Percentiles rank a stretch among this genome's conserved stretches.
Conservation (phyloP, 257 asterid genomes). For the Capsicum rhomboideum region DNA sequence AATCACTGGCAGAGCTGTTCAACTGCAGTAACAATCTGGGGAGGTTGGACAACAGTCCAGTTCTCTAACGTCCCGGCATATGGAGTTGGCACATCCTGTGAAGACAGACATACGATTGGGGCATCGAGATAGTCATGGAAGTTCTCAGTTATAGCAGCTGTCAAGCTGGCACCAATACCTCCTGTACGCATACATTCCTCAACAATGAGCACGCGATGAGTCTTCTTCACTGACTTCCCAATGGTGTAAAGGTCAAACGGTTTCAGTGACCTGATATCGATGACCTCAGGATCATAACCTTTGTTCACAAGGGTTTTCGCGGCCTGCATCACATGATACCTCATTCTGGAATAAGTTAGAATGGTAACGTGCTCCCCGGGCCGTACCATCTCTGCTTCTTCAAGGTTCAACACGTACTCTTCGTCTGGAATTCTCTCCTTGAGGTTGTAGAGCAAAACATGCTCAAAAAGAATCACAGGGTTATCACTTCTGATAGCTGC, state of each 20-base stretch:
- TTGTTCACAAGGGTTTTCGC: conserved; percentile 67
- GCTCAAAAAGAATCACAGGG: conserved; percentile 78
- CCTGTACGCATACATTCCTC: conserved; percentile 96
- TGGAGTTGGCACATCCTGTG: conserved; percentile 88
- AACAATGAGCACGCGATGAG: conserved; percentile 67
- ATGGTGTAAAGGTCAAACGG: conserved; percentile 72
- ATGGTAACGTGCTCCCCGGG: conserved; percentile 74
- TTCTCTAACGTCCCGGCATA: conserved; percentile 72
- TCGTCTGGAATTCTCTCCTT: conserved; percentile 82
- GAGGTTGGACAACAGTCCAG: conserved; percentile 79
- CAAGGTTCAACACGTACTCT: conserved; percentile 56
- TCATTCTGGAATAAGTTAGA: conserved; percentile 78
- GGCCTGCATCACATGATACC: conserved; percentile 91
- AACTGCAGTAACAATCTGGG: conserved; percentile 73
- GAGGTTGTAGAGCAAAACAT: conserved; percentile 68
- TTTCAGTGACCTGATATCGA: conserved; percentile 78
- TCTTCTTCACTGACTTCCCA: conserved; percentile 77
- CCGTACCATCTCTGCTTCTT: conserved; percentile 86
- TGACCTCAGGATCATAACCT: conserved; percentile 78
- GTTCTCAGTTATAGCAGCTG: conserved; percentile 62
- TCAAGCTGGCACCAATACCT: conserved; percentile 81
- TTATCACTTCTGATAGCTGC: conserved; percentile 78
- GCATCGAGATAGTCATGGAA: conserved; percentile 78
- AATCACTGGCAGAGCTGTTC: conserved; percentile 64
- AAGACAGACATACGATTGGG: conserved; percentile 62